Percentiles rank a stretch among this genome's conserved stretches.
Conservation (phyloP, 2,329 filamentous ascomycete species). For the Grosmannia serpens region DNA sequence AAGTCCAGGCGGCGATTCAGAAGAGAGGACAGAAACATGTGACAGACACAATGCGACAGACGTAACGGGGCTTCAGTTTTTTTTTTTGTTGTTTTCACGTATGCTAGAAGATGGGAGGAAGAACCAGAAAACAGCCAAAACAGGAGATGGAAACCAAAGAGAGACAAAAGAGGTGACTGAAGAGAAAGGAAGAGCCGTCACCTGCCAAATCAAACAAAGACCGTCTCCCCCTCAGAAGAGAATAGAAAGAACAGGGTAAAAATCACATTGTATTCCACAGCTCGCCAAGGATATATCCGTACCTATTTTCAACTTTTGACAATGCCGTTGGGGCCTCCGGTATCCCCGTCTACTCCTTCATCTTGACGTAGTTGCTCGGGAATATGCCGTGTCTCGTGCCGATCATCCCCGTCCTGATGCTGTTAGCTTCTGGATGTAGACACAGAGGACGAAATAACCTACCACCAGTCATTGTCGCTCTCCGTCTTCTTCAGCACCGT, state of each 20-base stretch:
- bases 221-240: background rate
- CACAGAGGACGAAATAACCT: slow-evolving; percentile 22
- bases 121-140: background rate
- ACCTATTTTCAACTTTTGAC: background rate
- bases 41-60: background rate
- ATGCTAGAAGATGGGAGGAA: background rate
- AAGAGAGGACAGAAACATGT: no score
- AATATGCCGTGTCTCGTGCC: slow-evolving; percentile 83
- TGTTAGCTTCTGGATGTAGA: slow-evolving; percentile 5
- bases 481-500: slow-evolving; percentile 92
- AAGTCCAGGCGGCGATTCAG: no score
- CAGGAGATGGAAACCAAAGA: background rate
- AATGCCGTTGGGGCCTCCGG: background rate
- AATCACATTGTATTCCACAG: background rate
- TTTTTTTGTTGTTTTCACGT: background rate
- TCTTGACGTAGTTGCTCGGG: slow-evolving; percentile 68
- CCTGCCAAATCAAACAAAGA: background rate
- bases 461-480: slow-evolving; percentile 92
- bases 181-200: background rate
- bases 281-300: slow-evolving; percentile 2
- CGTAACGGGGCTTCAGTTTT: no score
- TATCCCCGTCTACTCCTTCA: slow-evolving; percentile 34
- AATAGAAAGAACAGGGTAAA: background rate
- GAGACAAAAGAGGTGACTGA: background rate
- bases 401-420: slow-evolving; percentile 69